Conservation (phyloP, 2,329 filamentous ascomycete genomes). For the Davidsoniella virescens region DNA sequence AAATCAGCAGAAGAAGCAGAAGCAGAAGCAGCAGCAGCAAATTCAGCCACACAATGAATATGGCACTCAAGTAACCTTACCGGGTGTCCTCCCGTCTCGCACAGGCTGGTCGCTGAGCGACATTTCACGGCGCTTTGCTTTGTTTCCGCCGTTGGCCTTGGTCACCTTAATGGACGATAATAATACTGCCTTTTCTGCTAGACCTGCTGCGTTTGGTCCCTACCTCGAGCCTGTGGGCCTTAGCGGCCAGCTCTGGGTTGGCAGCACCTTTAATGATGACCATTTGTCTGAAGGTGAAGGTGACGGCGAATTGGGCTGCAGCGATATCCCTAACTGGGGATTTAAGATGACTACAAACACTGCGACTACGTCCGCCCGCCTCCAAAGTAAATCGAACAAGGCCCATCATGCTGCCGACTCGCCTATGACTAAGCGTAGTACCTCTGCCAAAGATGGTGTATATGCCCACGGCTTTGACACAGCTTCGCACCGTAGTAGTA, state of each 20-base stretch:
- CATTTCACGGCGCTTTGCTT: constrained; percentile 60
- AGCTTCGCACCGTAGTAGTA: constrained; percentile 13
- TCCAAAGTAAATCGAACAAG: constrained; percentile 14
- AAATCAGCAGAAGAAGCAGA: not conserved
- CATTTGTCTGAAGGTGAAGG: constrained; percentile 43
- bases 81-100: constrained; percentile 15
- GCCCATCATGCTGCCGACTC: not conserved
- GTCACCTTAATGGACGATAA: constrained; percentile 97
- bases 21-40: not conserved
- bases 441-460: not conserved
- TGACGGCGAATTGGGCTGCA: constrained; percentile 83
- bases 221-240: constrained; percentile 57
- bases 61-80: constrained; percentile 6
- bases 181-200: constrained; percentile 86
- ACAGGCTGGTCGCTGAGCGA: constrained; percentile 35
- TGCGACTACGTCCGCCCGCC: not conserved
- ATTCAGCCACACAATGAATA: not conserved
- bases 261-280: constrained; percentile 79
- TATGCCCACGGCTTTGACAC: not conserved
- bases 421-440: not conserved
- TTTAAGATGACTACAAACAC: constrained; percentile 24
- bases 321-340: constrained; percentile 81
- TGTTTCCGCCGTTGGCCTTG: constrained; percentile 89
- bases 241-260: constrained; percentile 84
- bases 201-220: constrained; percentile 86